phyloP scores from a whole-genome alignment of 805 yeast species.

The Ogataea methanolica region DNA sequence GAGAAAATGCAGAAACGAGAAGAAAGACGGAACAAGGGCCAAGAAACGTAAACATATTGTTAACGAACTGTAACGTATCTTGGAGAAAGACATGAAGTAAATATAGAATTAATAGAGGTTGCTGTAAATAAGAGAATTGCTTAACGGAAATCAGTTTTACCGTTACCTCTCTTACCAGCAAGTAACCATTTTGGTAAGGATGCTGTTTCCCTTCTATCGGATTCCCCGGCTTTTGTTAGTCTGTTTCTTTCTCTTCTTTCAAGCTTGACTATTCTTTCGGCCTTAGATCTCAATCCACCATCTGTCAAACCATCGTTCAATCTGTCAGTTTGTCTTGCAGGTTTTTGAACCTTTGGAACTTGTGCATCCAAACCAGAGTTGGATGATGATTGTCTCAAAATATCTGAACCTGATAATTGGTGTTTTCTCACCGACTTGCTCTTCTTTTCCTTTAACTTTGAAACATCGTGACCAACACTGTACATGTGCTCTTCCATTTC shows the following conservation, averaged over 20 bases:
- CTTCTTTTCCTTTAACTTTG: conserved; percentile 47
- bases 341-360: conserved; percentile 29
- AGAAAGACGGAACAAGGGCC: no score
- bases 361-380: conserved; percentile 25
- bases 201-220: conserved; percentile 85
- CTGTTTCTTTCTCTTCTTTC: conserved; percentile 94
- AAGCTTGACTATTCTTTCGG: conserved; percentile 80
- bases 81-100: no score
- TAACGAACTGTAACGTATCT: no score
- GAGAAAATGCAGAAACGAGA: no score
- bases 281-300: conserved; percentile 74
- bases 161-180: conserved; percentile 95
- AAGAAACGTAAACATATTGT: no score
- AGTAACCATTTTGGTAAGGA: conserved; percentile 90
- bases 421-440: conserved; percentile 13
- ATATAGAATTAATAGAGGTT: no score
- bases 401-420: conserved; percentile 70
- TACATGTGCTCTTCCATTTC: conserved; percentile 90
- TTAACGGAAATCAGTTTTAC: conserved; percentile 86
- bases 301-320: conserved; percentile 82
- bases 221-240: conserved; percentile 90
- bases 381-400: conserved; percentile 42
- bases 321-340: conserved; percentile 66
- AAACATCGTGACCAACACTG: conserved; percentile 82
- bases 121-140: no score